Base-by-base conservation (phyloP, 2,329 filamentous ascomycete species). In the Aaosphaeria pasadenensis region DNA sequence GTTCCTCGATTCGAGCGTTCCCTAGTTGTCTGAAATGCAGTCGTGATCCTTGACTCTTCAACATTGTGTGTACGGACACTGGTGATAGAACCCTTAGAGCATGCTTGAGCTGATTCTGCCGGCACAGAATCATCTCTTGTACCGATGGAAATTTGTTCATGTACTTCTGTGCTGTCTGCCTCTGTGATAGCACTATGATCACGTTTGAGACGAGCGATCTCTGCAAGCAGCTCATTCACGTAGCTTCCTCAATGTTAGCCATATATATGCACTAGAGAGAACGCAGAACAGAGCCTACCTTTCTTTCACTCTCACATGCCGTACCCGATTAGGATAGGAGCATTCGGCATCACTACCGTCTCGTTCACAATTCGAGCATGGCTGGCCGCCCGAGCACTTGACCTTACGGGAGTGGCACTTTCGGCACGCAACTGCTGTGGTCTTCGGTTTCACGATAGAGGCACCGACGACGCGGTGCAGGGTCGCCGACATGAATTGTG, bases 361-460 rank as follows among this genome's bases (percentile, higher is more conserved):
- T 11, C 52, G 45, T 13, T 49, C 45, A 42, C 67, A 71, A 29
- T 56, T 59, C 5, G 54, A 50, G 48, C 67, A 70, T 17, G 67
- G 67, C 5, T 56, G 53, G 2, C 58, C 66, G 5, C 64, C 64
- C 13, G 61, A 60, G 48, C 66, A 71, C 52, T 66, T 69, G 36
- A 68, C 55, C 44, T 70, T 70, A 35, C 58, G 56, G 30, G 61
- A 51, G 30, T 65, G 63, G 40, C 60, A 64, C 54, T 48, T 52
- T 40, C 54, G 51, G 38, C 61, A 64, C 17, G 17, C 17, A 24
- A 24, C 17, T 24, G 17, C 17, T 24, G 17, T 24, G 17, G 17
- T 24, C 17, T 24, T 24, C 17, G 17, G 17, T 24, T 24, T 24
- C 17, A 24, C 17, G 17, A 24, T 24, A 24, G 17, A 24, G 17